These are phyloP conservation scores for Coemansia biformis DNA, from an alignment of 192 early-diverging fungal genomes.

Conservation along the genomic window DNA sequence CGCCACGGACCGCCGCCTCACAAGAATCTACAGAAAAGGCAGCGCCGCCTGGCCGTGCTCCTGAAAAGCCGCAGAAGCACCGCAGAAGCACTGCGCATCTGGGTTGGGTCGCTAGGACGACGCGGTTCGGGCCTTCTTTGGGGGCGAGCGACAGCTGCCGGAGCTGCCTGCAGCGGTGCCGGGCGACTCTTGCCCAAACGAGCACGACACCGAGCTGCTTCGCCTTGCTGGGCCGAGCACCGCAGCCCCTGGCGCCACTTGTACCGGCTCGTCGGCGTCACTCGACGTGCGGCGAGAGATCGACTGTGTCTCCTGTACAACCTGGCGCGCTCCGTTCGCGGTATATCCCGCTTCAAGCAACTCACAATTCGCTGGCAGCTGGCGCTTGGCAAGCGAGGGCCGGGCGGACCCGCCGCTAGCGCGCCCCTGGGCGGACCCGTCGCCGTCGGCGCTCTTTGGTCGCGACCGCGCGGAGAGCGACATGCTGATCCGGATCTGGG, in stretches of 20 bases:
- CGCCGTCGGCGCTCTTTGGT: conserved; percentile 3
- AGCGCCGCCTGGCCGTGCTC: no score
- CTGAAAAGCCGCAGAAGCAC: no score
- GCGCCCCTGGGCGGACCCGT: neutral
- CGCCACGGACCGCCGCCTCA: no score
- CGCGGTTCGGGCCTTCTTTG: conserved; percentile 47
- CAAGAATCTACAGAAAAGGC: no score
- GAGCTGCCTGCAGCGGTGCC: conserved; percentile 7
- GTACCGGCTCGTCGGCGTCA: no score
- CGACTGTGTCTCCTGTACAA: no score
- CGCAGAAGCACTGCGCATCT: no score
- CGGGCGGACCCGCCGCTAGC: neutral
- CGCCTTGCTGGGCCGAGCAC: neutral
- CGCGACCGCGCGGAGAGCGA: conserved; percentile 1
- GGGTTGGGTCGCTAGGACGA: no score
- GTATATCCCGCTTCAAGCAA: neutral
- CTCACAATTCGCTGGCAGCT: conserved; percentile 1
- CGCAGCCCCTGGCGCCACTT: neutral
- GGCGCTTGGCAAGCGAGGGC: neutral
- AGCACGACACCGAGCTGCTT: conserved; percentile 9
- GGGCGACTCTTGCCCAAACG: conserved; percentile 7
- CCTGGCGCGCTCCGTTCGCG: no score
- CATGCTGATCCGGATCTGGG: conserved; percentile 17
- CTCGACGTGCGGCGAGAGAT: no score
- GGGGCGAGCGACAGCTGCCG: conserved; percentile 20